Percentiles rank a stretch among this genome's conserved stretches.
These are phyloP conservation scores for Cicer bijugum DNA, from an alignment of 306 rosid species.

Conservation along the genomic window DNA sequence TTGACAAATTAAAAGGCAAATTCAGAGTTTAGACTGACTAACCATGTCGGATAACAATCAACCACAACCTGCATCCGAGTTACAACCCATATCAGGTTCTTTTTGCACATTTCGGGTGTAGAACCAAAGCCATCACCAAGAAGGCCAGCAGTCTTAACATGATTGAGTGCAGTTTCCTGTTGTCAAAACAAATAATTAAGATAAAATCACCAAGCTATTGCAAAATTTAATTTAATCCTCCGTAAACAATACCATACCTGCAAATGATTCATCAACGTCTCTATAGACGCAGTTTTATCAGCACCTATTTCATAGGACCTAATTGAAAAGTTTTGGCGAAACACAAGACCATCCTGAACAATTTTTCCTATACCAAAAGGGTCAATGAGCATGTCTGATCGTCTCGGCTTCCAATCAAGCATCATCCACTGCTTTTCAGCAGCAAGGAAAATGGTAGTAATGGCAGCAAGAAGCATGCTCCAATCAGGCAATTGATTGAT, in stretches of 20 bases:
- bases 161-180: slow-evolving; percentile 98
- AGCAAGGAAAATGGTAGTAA: slow-evolving; percentile 87
- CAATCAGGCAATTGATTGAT: slow-evolving; percentile 94
- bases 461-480: slow-evolving; percentile 99
- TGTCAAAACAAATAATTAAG: slow-evolving; percentile 27
- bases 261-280: slow-evolving; percentile 93
- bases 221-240: not conserved
- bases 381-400: slow-evolving; percentile 75
- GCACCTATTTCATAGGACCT: slow-evolving; percentile 98
- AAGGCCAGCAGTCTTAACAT: slow-evolving; percentile 90
- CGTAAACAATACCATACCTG: slow-evolving; percentile 55
- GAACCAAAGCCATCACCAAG: slow-evolving; percentile 98
- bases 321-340: slow-evolving; percentile 85
- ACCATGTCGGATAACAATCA: slow-evolving; percentile 94
- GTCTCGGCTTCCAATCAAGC: slow-evolving; percentile 98
- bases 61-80: slow-evolving; percentile 87
- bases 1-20: slow-evolving; percentile 6
- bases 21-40: slow-evolving; percentile 44
- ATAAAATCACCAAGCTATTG: not conserved
- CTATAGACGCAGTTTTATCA: slow-evolving; percentile 92
- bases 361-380: slow-evolving; percentile 88
- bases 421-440: slow-evolving; percentile 99
- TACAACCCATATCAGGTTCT: slow-evolving; percentile 95
- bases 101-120: slow-evolving; percentile 93
- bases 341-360: slow-evolving; percentile 89